Percentiles rank a stretch among this genome's conserved stretches.
phyloP scores from a whole-genome alignment of 1,284 basidiomycete species.

The Fomitopsis palustris region DNA sequence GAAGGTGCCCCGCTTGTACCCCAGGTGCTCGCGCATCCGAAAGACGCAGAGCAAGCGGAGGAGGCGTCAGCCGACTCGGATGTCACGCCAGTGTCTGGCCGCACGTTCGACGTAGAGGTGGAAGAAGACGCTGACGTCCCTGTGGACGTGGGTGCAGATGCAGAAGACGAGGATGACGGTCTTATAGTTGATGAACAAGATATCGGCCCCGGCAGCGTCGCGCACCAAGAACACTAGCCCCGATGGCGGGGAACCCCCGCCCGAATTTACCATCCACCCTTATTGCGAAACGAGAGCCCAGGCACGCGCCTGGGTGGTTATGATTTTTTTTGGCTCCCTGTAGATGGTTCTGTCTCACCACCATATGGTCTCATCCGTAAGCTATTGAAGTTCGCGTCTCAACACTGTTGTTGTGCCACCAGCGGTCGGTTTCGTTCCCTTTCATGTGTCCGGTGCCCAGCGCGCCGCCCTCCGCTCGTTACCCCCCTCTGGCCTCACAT shows the following conservation, averaged over 20 bases:
- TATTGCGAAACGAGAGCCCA: neutral
- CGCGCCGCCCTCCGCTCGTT: constrained; percentile 4
- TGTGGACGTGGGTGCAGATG: constrained; percentile 16
- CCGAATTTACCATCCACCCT: neutral
- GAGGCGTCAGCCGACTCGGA: neutral
- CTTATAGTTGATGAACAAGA: constrained; percentile 28
- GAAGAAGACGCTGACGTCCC: constrained; percentile 14
- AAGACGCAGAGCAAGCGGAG: neutral
- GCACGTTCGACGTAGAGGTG: constrained; percentile 4
- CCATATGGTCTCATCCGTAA: neutral
- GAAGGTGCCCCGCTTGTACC: constrained; percentile 28
- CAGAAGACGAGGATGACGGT: constrained; percentile 20
- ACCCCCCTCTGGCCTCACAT: neutral
- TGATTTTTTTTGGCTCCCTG: neutral
- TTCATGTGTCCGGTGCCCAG: neutral
- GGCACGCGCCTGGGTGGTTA: neutral
- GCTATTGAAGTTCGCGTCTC: neutral
- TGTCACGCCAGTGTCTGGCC: neutral
- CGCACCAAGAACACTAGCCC: constrained; percentile 26
- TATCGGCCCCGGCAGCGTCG: constrained; percentile 28
- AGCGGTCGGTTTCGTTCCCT: constrained; percentile 1
- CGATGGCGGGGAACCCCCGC: neutral
- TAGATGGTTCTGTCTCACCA: neutral
- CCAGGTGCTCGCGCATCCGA: constrained; percentile 6
- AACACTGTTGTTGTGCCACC: constrained; percentile 3